Evolutionary conservation across 495 filamentous ascomycete genomes (phyloP).

Genomic region (Hypoxylon rickii): DNA sequence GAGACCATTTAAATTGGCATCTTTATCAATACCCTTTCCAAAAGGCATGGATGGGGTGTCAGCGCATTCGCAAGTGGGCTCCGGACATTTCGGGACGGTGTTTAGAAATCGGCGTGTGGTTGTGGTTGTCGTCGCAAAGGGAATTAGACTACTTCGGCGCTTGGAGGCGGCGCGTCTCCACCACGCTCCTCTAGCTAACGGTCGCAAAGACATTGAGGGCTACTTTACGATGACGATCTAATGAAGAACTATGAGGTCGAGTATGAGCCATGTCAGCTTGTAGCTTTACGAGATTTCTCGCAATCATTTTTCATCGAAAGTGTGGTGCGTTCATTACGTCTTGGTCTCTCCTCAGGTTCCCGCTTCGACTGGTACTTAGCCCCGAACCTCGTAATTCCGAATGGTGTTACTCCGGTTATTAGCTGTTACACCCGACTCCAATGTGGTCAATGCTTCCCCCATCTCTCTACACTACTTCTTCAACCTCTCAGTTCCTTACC

Average conservation of each 20-base stretch:
- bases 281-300: neutral
- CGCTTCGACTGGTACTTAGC: slow-evolving; percentile 9
- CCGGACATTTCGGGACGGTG: slow-evolving; percentile 66
- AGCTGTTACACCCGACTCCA: too few relatives aligned
- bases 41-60: slow-evolving; percentile 65
- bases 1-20: slow-evolving; percentile 68
- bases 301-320: slow-evolving; percentile 8
- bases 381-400: slow-evolving; percentile 27
- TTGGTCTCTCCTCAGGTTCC: neutral
- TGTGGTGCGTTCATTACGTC: slow-evolving; percentile 7
- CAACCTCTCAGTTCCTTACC: too few relatives aligned
- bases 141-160: neutral
- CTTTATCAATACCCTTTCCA: slow-evolving; percentile 75
- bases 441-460: neutral
- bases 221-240: slow-evolving; percentile 17
- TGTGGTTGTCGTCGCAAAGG: neutral
- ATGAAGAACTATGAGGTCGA: neutral
- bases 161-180: slow-evolving; percentile 17
- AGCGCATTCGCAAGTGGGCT: slow-evolving; percentile 72
- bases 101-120: slow-evolving; percentile 43
- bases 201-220: slow-evolving; percentile 30
- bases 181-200: slow-evolving; percentile 22
- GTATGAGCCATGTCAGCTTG: slow-evolving; percentile 22
- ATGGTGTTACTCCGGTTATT: neutral
- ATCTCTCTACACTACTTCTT: too few relatives aligned